Evolutionary conservation across 225 moss, liverwort and hornwort genomes (phyloP).

Genomic region (Bryoerythrophyllum caledonicum): DNA sequence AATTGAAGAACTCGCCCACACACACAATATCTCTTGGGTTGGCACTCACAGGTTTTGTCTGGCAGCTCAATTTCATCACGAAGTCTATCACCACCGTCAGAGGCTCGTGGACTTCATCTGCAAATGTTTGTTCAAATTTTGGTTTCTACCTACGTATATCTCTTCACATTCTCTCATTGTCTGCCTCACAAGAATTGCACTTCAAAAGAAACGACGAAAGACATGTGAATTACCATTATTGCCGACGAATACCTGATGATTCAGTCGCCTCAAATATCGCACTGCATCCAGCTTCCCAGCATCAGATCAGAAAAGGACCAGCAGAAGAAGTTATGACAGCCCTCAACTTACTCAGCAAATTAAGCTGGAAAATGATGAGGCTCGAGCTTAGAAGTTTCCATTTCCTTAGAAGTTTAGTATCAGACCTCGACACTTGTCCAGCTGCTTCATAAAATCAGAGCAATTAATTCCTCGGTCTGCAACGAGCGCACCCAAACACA

Average conservation of each 20-base stretch:
- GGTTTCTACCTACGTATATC: not conserved
- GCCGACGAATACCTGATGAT: constrained; percentile 7
- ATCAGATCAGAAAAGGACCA: not conserved
- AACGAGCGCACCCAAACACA: not conserved
- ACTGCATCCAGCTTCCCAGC: constrained; percentile 22
- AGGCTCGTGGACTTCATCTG: constrained; percentile 43
- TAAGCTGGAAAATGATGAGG: constrained; percentile 8
- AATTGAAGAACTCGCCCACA: not conserved
- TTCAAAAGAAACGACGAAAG: not conserved
- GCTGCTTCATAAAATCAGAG: constrained; percentile 29
- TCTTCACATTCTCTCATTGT: not conserved
- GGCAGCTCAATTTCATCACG: constrained; percentile 48
- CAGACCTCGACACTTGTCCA: constrained; percentile 47
- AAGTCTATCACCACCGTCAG: constrained; percentile 53
- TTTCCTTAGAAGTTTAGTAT: constrained; percentile 49
- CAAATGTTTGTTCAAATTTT: constrained; percentile 7
- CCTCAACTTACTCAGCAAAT: not conserved
- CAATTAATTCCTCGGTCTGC: constrained; percentile 44
- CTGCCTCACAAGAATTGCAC: constrained; percentile 1
- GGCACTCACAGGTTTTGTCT: constrained; percentile 39
- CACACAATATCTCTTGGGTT: not conserved
- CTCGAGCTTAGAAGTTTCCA: constrained; percentile 34
- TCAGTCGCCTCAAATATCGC: constrained; percentile 27
- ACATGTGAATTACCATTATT: constrained; percentile 16
- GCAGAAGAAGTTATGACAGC: not conserved